Conservation (phyloP, 139 green algal species). For the Edaphochlamys debaryana region DNA sequence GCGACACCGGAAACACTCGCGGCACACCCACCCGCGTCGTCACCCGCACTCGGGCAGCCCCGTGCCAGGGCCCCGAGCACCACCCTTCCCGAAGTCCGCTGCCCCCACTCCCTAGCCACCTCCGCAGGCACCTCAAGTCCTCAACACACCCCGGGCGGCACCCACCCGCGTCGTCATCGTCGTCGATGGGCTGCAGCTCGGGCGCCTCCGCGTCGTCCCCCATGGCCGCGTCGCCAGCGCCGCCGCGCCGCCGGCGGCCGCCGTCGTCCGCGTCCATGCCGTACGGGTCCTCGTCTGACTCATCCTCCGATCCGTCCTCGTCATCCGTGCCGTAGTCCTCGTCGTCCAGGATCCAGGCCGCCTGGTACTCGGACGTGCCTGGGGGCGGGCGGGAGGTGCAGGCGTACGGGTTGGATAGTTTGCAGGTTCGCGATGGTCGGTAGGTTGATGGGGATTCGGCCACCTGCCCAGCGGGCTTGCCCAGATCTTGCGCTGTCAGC, state of each 20-base stretch:
- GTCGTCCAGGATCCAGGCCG: slow-evolving; percentile 90
- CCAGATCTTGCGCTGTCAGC: too few species aligned
- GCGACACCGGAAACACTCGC: too few species aligned
- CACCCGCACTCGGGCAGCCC: too few species aligned
- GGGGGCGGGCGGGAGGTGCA: slow-evolving; percentile 14
- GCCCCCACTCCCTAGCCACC: too few species aligned
- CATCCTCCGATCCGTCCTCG: slow-evolving; percentile 54
- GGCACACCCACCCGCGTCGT: too few species aligned
- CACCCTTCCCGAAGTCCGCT: too few species aligned
- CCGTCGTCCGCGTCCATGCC: slow-evolving; percentile 50
- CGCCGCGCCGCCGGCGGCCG: neutral
- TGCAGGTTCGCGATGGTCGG: neutral
- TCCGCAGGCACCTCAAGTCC: too few species aligned
- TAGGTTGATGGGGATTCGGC: neutral
- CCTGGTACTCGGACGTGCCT: slow-evolving; percentile 95
- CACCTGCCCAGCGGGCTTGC: too few species aligned
- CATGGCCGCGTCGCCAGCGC: neutral
- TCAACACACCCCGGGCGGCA: too few species aligned
- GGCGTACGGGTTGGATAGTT: slow-evolving; percentile 3
- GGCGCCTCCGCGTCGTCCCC: slow-evolving; percentile 18
- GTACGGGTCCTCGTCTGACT: slow-evolving; percentile 24
- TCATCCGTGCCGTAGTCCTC: slow-evolving; percentile 72
- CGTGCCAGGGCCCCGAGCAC: too few species aligned
- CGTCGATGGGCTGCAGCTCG: slow-evolving; percentile 18
- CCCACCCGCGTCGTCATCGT: slow-evolving; percentile 31